Base-by-base conservation (phyloP, 2,329 filamentous ascomycete species). In the Incumbomyces delicatus region DNA sequence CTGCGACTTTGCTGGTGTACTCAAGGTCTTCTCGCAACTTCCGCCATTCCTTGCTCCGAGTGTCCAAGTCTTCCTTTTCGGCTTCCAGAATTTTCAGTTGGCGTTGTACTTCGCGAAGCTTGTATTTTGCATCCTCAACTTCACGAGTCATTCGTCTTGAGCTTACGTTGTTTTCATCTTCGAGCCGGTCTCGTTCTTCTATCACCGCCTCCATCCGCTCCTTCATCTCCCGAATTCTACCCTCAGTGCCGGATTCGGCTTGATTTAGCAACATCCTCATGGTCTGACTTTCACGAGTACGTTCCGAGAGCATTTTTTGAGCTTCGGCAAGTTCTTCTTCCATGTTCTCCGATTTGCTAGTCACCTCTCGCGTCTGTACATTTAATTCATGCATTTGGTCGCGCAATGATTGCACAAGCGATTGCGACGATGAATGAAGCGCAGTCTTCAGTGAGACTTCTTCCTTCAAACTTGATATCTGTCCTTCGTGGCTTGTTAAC, bases 281-380 rank as follows among this genome's bases (percentile, higher is more conserved):
- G 1, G 87, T 95, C 68, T 96, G 90, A 20, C 81, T 86, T 66
- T 98, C 92, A 36, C 92, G 80, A 3, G 87, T 90, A 20, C 92
- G 81, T 65, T 98, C 92, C 44, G 78, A 80, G 2, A 98, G 75
- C 50, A 95, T 76, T 48, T 87, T 79, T 61, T 94, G 88, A 2
- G 88, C 83, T 64, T 98, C 92, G 1, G 80, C 79, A 1, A 96
- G 74, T 63, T 98, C 92, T 66, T 98, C 92, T 60, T 95, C 90
- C 0, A 96, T 71, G 48, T 82, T 85, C 59, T 95, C 89, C 33
- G 82, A 84, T 54, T 87, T 82, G 41, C 83, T 79, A 51, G 85
- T 81, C 1, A 85, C 80, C 66, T 98, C 92, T 64, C 92, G 94
- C 66, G 95, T 83, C 67, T 95, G 92, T 54, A 87, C 84, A 4